Base-by-base conservation (phyloP, 2,329 filamentous ascomycete species). In the Penicillium nordicum region DNA sequence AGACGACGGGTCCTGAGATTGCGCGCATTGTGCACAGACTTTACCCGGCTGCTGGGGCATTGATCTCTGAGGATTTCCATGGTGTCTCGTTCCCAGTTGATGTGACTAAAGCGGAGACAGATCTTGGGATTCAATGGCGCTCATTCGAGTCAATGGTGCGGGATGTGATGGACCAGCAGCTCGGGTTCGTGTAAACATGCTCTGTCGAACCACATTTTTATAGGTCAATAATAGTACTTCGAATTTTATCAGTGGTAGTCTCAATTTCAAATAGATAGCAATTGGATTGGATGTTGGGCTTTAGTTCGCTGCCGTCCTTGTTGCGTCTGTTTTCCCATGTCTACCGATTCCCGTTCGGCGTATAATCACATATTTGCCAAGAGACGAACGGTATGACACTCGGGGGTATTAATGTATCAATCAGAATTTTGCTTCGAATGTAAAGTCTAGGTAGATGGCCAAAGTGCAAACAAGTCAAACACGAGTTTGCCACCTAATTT, bases 91-190 rank as follows among this genome's bases (percentile, higher is more conserved):
- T 30, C 29, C 53, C 56, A 5, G 37, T 47, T 5, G 58, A 68
- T 41, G 57, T 51, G 1, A 57, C 50, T 11, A 66, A 66, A 37
- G 64, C 63, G 2, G 61, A 66, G 42, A 50, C 21, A 9, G 65
- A 67, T 14, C 50, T 67, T n/a, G 61, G 61, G 18, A 63, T 67
- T 32, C 32, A 63, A 34, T 68, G 64, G 64, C 55, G 59, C 2
- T 57, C 61, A 4, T 57, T 55, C 42, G 64, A 66, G 36, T 18
- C 47, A 25, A 67, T 66, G 42, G 54, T 65, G 18, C 53, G 45
- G 40, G 61, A 63, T 16, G 37, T 68, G 23, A 56, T 67, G 44
- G 64, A 67, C 38, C 61, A 67, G 46, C 63, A 67, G 43, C 40
- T 67, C 8, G 55, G 37, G 12, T 60, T 64, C 16, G 0, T 30